phyloP scores from a whole-genome alignment of 768 basidiomycete species.

The Macrolepiota dolichaula region DNA sequence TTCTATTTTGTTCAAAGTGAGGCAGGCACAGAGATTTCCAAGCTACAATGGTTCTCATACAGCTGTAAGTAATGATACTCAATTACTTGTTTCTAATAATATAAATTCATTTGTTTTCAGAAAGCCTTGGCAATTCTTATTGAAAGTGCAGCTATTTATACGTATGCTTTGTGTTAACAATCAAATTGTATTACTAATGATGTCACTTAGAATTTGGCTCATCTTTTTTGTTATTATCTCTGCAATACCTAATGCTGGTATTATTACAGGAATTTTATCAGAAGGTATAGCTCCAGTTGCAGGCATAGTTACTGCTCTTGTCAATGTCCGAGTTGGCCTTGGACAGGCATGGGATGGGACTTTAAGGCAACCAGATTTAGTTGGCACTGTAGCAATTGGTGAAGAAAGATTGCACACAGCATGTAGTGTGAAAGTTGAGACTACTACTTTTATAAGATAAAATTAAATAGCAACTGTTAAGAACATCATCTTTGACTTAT shows the following conservation, averaged over 20 bases:
- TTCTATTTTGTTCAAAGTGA: neutral
- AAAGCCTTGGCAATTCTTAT: slow-evolving; percentile 10
- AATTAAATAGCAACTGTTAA: too few species aligned
- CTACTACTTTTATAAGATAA: too few species aligned
- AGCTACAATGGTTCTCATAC: neutral
- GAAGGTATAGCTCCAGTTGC: slow-evolving; percentile 11
- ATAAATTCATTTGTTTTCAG: neutral
- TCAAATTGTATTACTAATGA: neutral
- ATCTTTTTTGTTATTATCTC: neutral
- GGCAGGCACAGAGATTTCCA: neutral
- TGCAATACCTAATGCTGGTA: neutral
- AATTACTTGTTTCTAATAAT: neutral
- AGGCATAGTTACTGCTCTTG: slow-evolving; percentile 15
- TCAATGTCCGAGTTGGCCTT: slow-evolving; percentile 17
- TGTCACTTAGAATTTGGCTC: neutral
- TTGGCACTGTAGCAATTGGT: neutral
- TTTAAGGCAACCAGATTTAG: neutral
- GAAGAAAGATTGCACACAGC: neutral
- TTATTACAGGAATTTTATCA: neutral
- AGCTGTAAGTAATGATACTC: neutral
- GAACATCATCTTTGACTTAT: too few species aligned
- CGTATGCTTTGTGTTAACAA: slow-evolving; percentile 5
- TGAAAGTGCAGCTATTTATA: slow-evolving; percentile 16
- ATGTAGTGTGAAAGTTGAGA: too few species aligned
- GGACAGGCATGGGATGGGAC: slow-evolving; percentile 7